Conservation (phyloP, 306 rosid species). For the Astragalus membranaceus region DNA sequence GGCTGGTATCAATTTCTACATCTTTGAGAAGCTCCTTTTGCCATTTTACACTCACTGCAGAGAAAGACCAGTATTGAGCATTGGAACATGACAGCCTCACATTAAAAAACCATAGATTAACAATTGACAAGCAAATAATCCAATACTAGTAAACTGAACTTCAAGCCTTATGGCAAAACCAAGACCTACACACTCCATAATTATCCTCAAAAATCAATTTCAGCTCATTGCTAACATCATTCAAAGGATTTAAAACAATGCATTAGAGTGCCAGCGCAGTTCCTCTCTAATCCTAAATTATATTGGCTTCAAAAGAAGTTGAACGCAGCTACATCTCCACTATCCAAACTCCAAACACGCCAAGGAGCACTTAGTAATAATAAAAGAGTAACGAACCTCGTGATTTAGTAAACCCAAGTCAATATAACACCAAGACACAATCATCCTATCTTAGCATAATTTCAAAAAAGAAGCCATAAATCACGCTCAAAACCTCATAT, state of each 20-base stretch:
- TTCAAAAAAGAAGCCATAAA: not conserved
- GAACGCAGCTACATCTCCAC: conserved; percentile 19
- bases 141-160: not conserved
- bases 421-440: not conserved
- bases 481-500: conserved; percentile 10
- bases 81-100: not conserved
- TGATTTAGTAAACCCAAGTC: not conserved
- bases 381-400: not conserved
- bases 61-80: conserved; percentile 6
- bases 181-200: conserved; percentile 1
- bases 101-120: not conserved
- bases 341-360: not conserved
- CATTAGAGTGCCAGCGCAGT: not conserved
- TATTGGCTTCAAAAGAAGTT: conserved; percentile 2
- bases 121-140: not conserved
- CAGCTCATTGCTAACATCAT: not conserved
- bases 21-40: conserved; percentile 72
- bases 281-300: not conserved
- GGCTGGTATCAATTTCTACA: conserved; percentile 85
- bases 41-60: conserved; percentile 85
- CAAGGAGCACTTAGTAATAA: not conserved
- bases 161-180: conserved; percentile 1
- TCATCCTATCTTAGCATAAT: not conserved
- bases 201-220: not conserved
- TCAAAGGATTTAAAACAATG: not conserved